phyloP scores from a whole-genome alignment of 768 basidiomycete species.

The Mycena venus region DNA sequence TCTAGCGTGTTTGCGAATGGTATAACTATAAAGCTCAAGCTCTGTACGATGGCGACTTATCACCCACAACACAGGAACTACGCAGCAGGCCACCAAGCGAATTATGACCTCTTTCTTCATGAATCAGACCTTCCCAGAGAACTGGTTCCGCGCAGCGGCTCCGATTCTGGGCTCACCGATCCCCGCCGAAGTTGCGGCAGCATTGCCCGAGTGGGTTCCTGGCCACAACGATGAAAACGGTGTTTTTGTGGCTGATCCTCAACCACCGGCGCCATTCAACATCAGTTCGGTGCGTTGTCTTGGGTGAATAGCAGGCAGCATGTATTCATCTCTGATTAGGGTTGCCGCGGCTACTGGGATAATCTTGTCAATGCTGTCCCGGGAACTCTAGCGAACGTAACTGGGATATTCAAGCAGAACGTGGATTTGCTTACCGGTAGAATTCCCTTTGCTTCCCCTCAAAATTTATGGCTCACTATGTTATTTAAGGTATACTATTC shows the following conservation, averaged over 20 bases:
- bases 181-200: not conserved
- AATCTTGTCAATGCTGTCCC: not conserved
- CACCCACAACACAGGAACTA: too few relatives aligned
- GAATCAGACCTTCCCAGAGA: too few relatives aligned
- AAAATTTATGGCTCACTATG: too few relatives aligned
- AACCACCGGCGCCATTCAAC: slow-evolving; percentile 21
- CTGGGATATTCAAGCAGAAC: too few relatives aligned
- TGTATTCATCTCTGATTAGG: not conserved
- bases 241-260: slow-evolving; percentile 5
- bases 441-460: too few relatives aligned
- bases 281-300: not conserved
- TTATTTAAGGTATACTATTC: too few relatives aligned
- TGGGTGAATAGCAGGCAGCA: not conserved
- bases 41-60: too few relatives aligned
- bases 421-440: not conserved
- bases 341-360: not conserved
- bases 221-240: slow-evolving; percentile 18
- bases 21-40: too few relatives aligned
- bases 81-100: not conserved
- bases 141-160: slow-evolving; percentile 11
- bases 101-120: too few relatives aligned
- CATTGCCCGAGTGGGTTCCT: not conserved
- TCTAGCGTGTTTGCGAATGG: too few relatives aligned
- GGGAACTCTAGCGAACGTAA: too few relatives aligned
- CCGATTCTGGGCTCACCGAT: not conserved